Conservation (phyloP, 2,329 filamentous ascomycete species). For the Botrytis byssoidea region DNA sequence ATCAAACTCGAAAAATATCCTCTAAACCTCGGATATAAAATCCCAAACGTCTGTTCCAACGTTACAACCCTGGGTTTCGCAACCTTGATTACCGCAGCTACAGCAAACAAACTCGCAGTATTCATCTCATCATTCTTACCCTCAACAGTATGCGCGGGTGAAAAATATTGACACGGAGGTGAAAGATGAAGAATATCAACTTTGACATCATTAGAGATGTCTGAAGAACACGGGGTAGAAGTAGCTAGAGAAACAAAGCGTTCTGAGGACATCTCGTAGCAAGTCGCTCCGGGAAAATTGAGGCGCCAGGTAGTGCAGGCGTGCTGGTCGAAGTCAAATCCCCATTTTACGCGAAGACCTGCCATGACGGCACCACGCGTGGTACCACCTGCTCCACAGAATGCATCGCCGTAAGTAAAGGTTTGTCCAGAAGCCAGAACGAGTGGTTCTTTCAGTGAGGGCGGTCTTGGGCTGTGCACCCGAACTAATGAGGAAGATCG, state of each 20-base stretch:
- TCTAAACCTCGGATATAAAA: conserved; percentile 53
- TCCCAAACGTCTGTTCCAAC: conserved; percentile 74
- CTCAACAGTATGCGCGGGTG: conserved; percentile 63
- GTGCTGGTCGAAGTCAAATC: conserved; percentile 56
- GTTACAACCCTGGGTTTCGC: conserved; percentile 68
- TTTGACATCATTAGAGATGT: conserved; percentile 37
- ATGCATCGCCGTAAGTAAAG: conserved; percentile 70
- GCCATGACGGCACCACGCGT: conserved; percentile 60
- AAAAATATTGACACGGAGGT: conserved; percentile 76
- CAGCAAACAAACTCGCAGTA: conserved; percentile 56
- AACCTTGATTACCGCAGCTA: conserved; percentile 54
- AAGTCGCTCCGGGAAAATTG: conserved; percentile 40
- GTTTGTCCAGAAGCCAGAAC: conserved; percentile 42
- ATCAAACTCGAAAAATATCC: conserved; percentile 60
- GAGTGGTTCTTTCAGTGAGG: conserved; percentile 22
- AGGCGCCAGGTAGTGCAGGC: conserved; percentile 31
- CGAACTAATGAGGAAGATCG: neutral
- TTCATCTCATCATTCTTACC: conserved; percentile 66
- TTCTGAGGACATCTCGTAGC: conserved; percentile 50
- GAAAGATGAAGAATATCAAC: conserved; percentile 73
- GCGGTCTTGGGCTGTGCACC: conserved; percentile 18
- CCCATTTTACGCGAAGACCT: conserved; percentile 59
- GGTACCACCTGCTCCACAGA: conserved; percentile 70
- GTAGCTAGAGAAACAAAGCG: conserved; percentile 46
- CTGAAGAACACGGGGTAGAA: neutral